A percentile compares a stretch with the other conserved stretches of the same genome.
Conservation (phyloP, 2,329 filamentous ascomycete genomes). For the Pseudogymnoascus sp. region DNA sequence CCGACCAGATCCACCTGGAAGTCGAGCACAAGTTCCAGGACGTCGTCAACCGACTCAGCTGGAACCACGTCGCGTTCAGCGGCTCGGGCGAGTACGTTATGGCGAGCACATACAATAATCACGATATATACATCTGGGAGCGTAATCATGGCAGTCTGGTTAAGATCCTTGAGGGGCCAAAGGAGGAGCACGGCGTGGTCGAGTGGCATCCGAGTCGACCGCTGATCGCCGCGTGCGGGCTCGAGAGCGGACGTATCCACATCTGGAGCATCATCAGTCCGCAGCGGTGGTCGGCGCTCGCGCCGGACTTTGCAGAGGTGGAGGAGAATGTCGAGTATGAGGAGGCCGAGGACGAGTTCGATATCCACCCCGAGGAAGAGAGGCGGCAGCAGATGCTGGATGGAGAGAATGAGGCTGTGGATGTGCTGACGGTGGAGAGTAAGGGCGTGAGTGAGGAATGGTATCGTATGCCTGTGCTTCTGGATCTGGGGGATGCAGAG, state of each 20-base stretch:
- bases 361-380: slow-evolving; percentile 92
- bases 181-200: slow-evolving; percentile 91
- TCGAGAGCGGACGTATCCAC: slow-evolving; percentile 89
- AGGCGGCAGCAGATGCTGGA: slow-evolving; percentile 86
- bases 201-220: slow-evolving; percentile 93
- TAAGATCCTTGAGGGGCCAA: slow-evolving; percentile 92
- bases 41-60: slow-evolving; percentile 86
- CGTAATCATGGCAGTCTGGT: slow-evolving; percentile 86
- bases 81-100: slow-evolving; percentile 92
- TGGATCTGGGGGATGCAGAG: slow-evolving; percentile 87
- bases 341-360: slow-evolving; percentile 93
- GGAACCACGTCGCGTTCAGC: slow-evolving; percentile 96
- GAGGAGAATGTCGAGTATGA: slow-evolving; percentile 98
- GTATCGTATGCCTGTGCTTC: slow-evolving; percentile 91
- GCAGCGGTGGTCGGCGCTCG: slow-evolving; percentile 93
- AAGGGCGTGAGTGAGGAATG: slow-evolving; percentile 51
- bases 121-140: slow-evolving; percentile 98
- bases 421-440: slow-evolving; percentile 66
- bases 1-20: slow-evolving; percentile 79
- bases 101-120: slow-evolving; percentile 95
- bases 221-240: slow-evolving; percentile 79
- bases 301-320: slow-evolving; percentile 93
- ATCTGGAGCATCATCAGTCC: slow-evolving; percentile 94
- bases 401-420: slow-evolving; percentile 86
- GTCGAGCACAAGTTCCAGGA: slow-evolving; percentile 98